These are phyloP conservation scores for Phytophthora ohioensis DNA, from an alignment of 352 stramenopile species.

Conservation along the genomic window DNA sequence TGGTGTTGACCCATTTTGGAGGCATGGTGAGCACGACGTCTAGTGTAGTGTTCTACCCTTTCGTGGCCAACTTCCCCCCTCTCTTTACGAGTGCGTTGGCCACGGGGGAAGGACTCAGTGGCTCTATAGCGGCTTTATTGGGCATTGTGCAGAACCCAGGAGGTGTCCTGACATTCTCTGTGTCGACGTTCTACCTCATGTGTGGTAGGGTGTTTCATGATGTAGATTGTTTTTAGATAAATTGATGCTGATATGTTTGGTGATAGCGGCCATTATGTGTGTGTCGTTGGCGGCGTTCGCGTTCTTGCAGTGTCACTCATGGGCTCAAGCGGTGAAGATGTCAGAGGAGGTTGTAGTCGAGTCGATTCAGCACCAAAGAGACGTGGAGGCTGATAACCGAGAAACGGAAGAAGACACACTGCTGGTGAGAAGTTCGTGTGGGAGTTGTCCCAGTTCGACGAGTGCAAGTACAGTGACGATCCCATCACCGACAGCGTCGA, in stretches of 20 bases:
- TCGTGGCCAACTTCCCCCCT: conserved; percentile 66
- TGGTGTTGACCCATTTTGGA: conserved; percentile 68
- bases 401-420: conserved; percentile 42
- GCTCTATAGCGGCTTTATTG: conserved; percentile 63
- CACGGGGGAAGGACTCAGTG: conserved; percentile 73
- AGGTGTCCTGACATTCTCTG: conserved; percentile 61
- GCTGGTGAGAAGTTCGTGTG: conserved; percentile 28
- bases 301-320: conserved; percentile 64
- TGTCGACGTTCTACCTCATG: conserved; percentile 64
- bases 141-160: conserved; percentile 69
- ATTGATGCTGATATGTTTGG: too few species aligned
- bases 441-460: conserved; percentile 16
- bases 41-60: conserved; percentile 80
- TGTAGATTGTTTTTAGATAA: neutral
- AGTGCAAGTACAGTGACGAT: conserved; percentile 21
- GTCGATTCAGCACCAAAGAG: conserved; percentile 10
- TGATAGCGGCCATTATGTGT: conserved; percentile 57
- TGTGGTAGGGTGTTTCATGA: conserved; percentile 46
- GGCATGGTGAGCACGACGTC: conserved; percentile 78
- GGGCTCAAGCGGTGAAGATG: conserved; percentile 25
- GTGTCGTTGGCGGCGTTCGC: conserved; percentile 61
- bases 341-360: conserved; percentile 7
- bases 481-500: conserved; percentile 1
- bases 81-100: conserved; percentile 73
- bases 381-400: conserved; percentile 9